Conservation (phyloP, 805 yeast genomes). For the Limtongia smithiae region DNA sequence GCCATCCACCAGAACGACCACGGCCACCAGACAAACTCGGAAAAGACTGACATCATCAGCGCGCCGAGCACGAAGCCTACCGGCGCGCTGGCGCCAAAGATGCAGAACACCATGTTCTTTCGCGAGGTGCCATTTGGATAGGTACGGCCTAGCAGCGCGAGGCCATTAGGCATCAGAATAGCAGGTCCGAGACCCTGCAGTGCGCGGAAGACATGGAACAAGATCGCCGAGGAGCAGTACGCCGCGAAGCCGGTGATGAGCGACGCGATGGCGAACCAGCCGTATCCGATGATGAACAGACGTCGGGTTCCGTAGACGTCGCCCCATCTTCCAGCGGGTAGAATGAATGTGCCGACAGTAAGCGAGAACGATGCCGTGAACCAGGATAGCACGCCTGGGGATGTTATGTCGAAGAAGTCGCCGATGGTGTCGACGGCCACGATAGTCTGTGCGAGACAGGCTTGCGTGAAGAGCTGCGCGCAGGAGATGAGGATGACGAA, state of each 20-base stretch:
- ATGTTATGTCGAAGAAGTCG: constrained; percentile 33
- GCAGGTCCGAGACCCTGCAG: constrained; percentile 66
- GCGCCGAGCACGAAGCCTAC: constrained; percentile 58
- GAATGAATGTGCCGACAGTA: constrained; percentile 68
- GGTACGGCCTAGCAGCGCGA: constrained; percentile 50
- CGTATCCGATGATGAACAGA: constrained; percentile 53
- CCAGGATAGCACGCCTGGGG: constrained; percentile 50
- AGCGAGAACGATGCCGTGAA: constrained; percentile 67
- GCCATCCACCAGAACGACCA: constrained; percentile 55
- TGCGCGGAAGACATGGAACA: constrained; percentile 47
- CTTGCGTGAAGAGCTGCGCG: constrained; percentile 43
- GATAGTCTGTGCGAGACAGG: constrained; percentile 38
- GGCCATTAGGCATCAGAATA: constrained; percentile 54
- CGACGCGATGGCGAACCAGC: constrained; percentile 56
- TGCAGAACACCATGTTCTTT: constrained; percentile 54
- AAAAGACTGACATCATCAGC: constrained; percentile 48
- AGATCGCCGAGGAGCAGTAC: constrained; percentile 45
- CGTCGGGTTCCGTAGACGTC: constrained; percentile 64
- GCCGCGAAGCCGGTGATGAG: constrained; percentile 56
- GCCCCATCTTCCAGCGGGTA: constrained; percentile 66
- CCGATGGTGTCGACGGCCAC: constrained; percentile 36
- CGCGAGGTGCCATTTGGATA: constrained; percentile 45
- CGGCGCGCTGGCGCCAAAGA: constrained; percentile 62
- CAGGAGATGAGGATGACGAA: constrained; percentile 33
- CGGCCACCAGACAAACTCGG: constrained; percentile 53